Percentiles rank a stretch among this genome's conserved stretches.
These are phyloP conservation scores for Knoxdaviesia capensis DNA, from an alignment of 2,329 filamentous ascomycete species.

Conservation along the genomic window DNA sequence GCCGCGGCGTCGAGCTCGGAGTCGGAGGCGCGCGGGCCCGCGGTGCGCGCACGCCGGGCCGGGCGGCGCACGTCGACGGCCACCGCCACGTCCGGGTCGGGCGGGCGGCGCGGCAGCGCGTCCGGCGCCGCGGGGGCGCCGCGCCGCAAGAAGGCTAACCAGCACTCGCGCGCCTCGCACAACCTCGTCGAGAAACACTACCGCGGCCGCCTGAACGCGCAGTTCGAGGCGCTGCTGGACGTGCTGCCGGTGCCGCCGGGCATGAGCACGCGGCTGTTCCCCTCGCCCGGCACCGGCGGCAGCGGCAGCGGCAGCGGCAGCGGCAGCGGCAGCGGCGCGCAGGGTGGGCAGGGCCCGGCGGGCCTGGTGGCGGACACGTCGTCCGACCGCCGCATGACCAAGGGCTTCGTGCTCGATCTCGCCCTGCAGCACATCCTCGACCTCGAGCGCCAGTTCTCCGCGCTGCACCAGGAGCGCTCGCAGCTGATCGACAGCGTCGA, in stretches of 20 bases:
- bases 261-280: constrained; percentile 2
- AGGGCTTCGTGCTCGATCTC: constrained; percentile 16
- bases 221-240: constrained; percentile 12
- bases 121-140: too few relatives aligned
- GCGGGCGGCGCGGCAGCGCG: too few relatives aligned
- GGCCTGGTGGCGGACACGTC: too few relatives aligned
- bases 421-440: constrained; percentile 13
- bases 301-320: background rate
- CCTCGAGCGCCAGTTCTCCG: constrained; percentile 12
- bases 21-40: too few relatives aligned
- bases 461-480: constrained; percentile 9
- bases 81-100: too few relatives aligned
- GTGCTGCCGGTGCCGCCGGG: constrained; percentile 10
- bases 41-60: too few relatives aligned
- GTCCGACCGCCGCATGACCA: constrained; percentile 13
- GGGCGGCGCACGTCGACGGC: too few relatives aligned
- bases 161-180: constrained; percentile 12
- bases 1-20: too few relatives aligned
- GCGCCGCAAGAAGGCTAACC: too few relatives aligned
- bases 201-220: constrained; percentile 12
- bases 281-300: constrained; percentile 4
- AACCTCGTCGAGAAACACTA: constrained; percentile 15
- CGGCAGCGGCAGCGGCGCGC: too few relatives aligned
- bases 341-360: too few relatives aligned
- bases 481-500: too few relatives aligned